Evolutionary conservation across 768 basidiomycete species (phyloP).

Genomic region (Boletus barrowsii): DNA sequence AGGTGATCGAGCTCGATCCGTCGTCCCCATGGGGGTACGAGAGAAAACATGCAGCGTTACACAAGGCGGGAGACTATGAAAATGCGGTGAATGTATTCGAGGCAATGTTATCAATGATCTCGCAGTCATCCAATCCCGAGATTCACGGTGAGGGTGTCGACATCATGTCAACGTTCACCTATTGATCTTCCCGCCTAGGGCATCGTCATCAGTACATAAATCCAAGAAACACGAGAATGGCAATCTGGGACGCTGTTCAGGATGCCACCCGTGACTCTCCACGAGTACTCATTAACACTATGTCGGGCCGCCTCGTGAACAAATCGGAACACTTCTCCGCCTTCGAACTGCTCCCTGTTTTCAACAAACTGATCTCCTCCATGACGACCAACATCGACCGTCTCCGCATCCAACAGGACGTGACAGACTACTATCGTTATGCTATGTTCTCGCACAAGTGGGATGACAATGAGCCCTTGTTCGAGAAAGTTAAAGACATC

Average conservation of each 20-base stretch:
- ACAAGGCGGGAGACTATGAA: background rate
- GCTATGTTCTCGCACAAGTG: background rate
- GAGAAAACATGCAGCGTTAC: conserved; percentile 1
- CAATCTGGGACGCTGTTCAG: background rate
- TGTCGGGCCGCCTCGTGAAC: background rate
- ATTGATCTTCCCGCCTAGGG: too few relatives aligned
- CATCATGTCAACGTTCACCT: background rate
- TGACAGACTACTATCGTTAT: background rate
- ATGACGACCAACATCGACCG: background rate
- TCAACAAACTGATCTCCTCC: background rate
- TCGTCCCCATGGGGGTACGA: conserved; percentile 1
- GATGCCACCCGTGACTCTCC: background rate
- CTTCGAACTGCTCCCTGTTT: background rate
- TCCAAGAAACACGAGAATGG: background rate
- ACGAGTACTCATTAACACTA: background rate
- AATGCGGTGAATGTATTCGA: background rate
- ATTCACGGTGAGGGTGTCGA: background rate
- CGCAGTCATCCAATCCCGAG: background rate
- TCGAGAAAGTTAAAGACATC: background rate
- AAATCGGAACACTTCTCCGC: background rate
- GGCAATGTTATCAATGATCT: conserved; percentile 1
- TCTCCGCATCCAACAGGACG: background rate
- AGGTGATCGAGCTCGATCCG: conserved; percentile 3
- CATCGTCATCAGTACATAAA: background rate
- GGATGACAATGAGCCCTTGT: background rate